These are phyloP conservation scores for Cardamine resedifolia DNA, from an alignment of 345 rosid genomes.

Conservation along the genomic window DNA sequence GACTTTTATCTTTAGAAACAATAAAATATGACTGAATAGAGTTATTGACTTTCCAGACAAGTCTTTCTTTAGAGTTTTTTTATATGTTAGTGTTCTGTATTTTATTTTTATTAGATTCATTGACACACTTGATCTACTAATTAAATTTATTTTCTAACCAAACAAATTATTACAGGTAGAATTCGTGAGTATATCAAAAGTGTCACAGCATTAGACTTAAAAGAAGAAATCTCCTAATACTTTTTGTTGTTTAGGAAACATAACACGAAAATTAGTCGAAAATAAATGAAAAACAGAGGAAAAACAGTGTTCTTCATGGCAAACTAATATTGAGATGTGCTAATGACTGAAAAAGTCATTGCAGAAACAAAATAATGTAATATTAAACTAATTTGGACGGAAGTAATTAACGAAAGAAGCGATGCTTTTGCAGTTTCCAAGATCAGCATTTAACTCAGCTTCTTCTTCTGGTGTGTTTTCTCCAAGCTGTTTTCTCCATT, in stretches of 20 bases:
- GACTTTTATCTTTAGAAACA: neutral
- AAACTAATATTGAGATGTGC: neutral
- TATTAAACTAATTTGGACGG: neutral
- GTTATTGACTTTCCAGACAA: neutral
- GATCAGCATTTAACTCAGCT: neutral
- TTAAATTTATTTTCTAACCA: neutral
- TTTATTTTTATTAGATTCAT: neutral
- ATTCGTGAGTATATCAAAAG: neutral
- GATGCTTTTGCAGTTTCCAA: neutral
- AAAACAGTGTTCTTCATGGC: neutral
- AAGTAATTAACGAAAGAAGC: neutral
- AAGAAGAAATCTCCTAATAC: neutral
- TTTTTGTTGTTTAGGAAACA: neutral
- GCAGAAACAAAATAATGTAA: neutral
- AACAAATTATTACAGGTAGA: neutral
- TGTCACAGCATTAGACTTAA: neutral
- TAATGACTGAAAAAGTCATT: neutral
- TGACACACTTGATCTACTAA: neutral
- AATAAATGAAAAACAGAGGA: neutral
- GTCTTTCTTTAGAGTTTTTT: neutral
- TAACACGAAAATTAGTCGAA: neutral
- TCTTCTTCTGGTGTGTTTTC: constrained; percentile 23
- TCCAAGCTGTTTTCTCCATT: neutral
- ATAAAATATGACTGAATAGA: neutral
- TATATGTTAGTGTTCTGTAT: neutral